Evolutionary conservation across 1,139 yeast species (phyloP).

Genomic region (Blastobotrys apis): DNA sequence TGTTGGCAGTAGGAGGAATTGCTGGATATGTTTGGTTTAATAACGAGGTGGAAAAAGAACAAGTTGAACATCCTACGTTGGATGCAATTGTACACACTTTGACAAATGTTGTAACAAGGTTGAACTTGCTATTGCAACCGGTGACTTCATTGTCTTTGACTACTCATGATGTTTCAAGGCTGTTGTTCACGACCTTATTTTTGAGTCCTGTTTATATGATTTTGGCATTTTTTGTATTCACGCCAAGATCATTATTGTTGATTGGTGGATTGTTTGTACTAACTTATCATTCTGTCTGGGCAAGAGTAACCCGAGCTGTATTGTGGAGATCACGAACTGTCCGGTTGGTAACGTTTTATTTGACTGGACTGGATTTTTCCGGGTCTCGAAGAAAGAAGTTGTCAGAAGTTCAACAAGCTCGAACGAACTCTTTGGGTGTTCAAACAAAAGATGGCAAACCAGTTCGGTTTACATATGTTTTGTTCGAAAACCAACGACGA

Average conservation of each 20-base stretch:
- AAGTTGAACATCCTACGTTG: slow-evolving; percentile 68
- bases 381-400: slow-evolving; percentile 39
- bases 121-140: slow-evolving; percentile 74
- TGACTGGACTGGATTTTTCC: slow-evolving; percentile 83
- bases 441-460: slow-evolving; percentile 58
- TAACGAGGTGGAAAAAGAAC: slow-evolving; percentile 41
- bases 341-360: slow-evolving; percentile 66
- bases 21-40: slow-evolving; percentile 57
- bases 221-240: slow-evolving; percentile 58
- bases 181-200: slow-evolving; percentile 77
- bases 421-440: slow-evolving; percentile 44
- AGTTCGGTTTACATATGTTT: slow-evolving; percentile 81
- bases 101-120: slow-evolving; percentile 68
- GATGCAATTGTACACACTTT: slow-evolving; percentile 85
- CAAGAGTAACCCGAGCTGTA: slow-evolving; percentile 72
- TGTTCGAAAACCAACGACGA: slow-evolving; percentile 93
- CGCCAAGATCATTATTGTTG: slow-evolving; percentile 66
- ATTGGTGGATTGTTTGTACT: slow-evolving; percentile 58
- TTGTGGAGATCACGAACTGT: slow-evolving; percentile 78
- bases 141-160: slow-evolving; percentile 65
- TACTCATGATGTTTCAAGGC: slow-evolving; percentile 71
- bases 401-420: slow-evolving; percentile 25
- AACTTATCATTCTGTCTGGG: slow-evolving; percentile 83
- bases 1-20: slow-evolving; percentile 62
- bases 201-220: slow-evolving; percentile 79